These are phyloP conservation scores for Baeospora myosura DNA, from an alignment of 1,284 basidiomycete species.

Conservation along the genomic window DNA sequence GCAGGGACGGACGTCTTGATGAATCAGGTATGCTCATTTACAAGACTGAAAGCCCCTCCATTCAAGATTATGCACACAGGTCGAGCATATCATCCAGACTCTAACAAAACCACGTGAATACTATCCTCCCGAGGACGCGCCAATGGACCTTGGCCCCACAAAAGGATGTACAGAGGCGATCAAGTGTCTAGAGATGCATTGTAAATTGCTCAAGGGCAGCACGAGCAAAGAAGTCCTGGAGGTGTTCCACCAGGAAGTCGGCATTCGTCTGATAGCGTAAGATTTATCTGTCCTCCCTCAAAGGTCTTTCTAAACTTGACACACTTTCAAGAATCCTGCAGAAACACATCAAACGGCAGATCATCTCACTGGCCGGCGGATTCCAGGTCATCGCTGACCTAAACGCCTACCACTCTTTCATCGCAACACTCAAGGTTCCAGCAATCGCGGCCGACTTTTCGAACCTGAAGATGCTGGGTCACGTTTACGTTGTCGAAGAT, in stretches of 20 bases:
- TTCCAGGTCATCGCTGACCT: slow-evolving; percentile 96
- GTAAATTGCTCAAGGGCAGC: slow-evolving; percentile 83
- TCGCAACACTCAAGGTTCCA: slow-evolving; percentile 71
- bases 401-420: slow-evolving; percentile 88
- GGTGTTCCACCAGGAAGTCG: slow-evolving; percentile 96
- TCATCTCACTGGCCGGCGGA: slow-evolving; percentile 88
- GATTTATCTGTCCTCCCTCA: slow-evolving; percentile 12
- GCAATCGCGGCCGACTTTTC: slow-evolving; percentile 81
- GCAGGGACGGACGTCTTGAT: slow-evolving; percentile 93
- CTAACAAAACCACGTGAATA: slow-evolving; percentile 84
- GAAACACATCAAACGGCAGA: slow-evolving; percentile 94
- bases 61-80: slow-evolving; percentile 48
- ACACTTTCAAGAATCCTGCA: slow-evolving; percentile 68
- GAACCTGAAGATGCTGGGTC: slow-evolving; percentile 92
- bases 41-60: too few relatives aligned
- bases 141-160: slow-evolving; percentile 78
- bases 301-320: slow-evolving; percentile 1
- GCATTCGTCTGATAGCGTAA: slow-evolving; percentile 84
- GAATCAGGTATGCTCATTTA: slow-evolving; percentile 82
- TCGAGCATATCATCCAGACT: slow-evolving; percentile 86
- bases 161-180: slow-evolving; percentile 83
- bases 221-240: slow-evolving; percentile 95
- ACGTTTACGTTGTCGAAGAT: slow-evolving; percentile 88
- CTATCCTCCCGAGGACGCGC: slow-evolving; percentile 74
- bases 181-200: slow-evolving; percentile 82